Percentiles rank a stretch among this genome's conserved stretches.
Evolutionary conservation across 495 filamentous ascomycete genomes (phyloP).

Genomic region (Lasiosphaeriaceae sp.): DNA sequence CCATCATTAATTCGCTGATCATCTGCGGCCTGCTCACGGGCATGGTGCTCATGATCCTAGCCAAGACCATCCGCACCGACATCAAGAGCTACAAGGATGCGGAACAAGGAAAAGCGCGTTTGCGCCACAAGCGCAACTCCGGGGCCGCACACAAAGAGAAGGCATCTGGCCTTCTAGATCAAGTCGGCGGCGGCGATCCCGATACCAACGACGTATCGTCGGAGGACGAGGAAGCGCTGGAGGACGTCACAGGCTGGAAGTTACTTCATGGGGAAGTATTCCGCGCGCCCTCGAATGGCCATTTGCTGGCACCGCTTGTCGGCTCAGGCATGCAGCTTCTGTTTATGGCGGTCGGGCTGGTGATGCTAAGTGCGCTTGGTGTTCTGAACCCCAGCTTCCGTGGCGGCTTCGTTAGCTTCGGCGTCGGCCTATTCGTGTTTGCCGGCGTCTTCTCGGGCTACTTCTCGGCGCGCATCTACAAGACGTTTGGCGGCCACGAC

Average conservation of each 20-base stretch:
- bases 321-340: constrained; percentile 88
- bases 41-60: constrained; percentile 81
- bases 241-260: constrained; percentile 92
- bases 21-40: constrained; percentile 80
- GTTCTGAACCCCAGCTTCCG: constrained; percentile 88
- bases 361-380: constrained; percentile 77
- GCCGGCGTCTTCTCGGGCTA: constrained; percentile 92
- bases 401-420: constrained; percentile 87
- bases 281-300: constrained; percentile 67
- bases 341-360: constrained; percentile 77
- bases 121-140: constrained; percentile 26
- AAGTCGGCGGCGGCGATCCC: constrained; percentile 55
- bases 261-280: constrained; percentile 95
- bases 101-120: constrained; percentile 43
- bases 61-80: constrained; percentile 76
- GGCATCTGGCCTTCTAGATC: constrained; percentile 61
- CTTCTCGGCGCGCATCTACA: constrained; percentile 79
- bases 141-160: too few species aligned
- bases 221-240: constrained; percentile 73
- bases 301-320: constrained; percentile 77
- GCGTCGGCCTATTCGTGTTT: constrained; percentile 80
- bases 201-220: constrained; percentile 60
- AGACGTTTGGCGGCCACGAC: constrained; percentile 76
- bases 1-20: constrained; percentile 85
- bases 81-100: constrained; percentile 69